Percentiles rank a stretch among this genome's conserved stretches.
These are phyloP conservation scores for Jamesozyma hellenica DNA, from an alignment of 805 yeast genomes.

Conservation along the genomic window DNA sequence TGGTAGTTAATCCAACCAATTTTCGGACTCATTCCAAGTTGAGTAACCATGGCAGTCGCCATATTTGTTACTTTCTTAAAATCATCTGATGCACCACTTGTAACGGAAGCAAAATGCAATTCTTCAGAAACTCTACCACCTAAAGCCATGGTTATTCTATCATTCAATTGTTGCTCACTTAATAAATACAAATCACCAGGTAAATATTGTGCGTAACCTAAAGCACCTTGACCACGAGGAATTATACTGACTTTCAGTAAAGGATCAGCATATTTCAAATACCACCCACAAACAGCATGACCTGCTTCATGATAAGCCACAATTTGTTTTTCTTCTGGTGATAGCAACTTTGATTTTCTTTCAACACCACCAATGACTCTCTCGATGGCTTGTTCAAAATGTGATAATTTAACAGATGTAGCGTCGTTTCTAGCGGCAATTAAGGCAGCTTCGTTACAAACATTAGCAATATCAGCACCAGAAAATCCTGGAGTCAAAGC, in stretches of 20 bases:
- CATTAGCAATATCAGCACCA: constrained; percentile 97
- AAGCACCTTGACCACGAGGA: constrained; percentile 93
- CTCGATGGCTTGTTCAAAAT: constrained; percentile 94
- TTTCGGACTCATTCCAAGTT: constrained; percentile 81
- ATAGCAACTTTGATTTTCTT: constrained; percentile 72
- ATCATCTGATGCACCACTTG: constrained; percentile 94
- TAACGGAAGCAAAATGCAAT: constrained; percentile 79
- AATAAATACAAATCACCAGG: constrained; percentile 86
- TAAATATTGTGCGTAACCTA: constrained; percentile 94
- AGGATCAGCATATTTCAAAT: constrained; percentile 81
- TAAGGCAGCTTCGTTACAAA: constrained; percentile 93
- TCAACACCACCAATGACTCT: constrained; percentile 95
- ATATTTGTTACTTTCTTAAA: constrained; percentile 90
- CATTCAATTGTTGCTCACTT: constrained; percentile 66
- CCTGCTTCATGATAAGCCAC: constrained; percentile 99
- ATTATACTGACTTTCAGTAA: constrained; percentile 89
- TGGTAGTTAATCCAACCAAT: constrained; percentile 71
- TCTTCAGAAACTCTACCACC: constrained; percentile 98
- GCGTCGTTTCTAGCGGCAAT: constrained; percentile 86
- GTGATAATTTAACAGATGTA: constrained; percentile 56
- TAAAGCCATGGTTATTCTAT: constrained; percentile 91
- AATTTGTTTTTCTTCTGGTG: constrained; percentile 75
- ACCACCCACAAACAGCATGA: constrained; percentile 98
- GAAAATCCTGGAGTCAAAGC: constrained; percentile 97
- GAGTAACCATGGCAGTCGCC: constrained; percentile 88